phyloP scores from a whole-genome alignment of 2,329 filamentous ascomycete genomes.

The Diaporthe humulicola region DNA sequence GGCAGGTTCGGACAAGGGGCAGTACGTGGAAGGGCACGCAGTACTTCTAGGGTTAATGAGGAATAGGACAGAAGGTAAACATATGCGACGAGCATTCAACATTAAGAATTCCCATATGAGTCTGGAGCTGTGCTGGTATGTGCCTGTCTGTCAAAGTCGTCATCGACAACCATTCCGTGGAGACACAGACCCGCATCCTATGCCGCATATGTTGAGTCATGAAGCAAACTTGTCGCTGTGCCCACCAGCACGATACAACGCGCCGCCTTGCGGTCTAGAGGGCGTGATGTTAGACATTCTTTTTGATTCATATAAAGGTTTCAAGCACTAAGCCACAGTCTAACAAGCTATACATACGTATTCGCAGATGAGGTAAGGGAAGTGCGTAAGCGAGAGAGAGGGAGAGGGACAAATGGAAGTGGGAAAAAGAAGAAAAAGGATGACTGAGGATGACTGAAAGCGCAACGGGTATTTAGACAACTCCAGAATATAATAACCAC shows the following conservation, averaged over 20 bases:
- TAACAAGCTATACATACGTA: not conserved
- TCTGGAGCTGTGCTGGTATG: not conserved
- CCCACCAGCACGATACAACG: not conserved
- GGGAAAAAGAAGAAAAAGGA: not conserved
- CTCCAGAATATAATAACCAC: constrained; percentile 10
- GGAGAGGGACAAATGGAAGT: not conserved
- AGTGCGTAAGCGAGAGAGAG: not conserved
- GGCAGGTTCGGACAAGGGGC: not conserved
- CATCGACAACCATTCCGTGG: not conserved
- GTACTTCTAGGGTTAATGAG: constrained; percentile 17
- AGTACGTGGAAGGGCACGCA: not conserved
- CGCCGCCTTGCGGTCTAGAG: too few relatives aligned
- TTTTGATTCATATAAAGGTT: not conserved
- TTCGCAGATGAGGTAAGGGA: not conserved
- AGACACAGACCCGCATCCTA: not conserved
- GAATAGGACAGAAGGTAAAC: not conserved
- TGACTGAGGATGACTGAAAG: not conserved
- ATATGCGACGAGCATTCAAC: not conserved
- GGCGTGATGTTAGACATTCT: not conserved
- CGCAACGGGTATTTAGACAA: constrained; percentile 33
- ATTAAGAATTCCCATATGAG: not conserved
- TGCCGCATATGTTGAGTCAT: not conserved
- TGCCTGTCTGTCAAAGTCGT: not conserved
- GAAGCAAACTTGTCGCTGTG: not conserved
- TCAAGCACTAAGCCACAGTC: not conserved